Conservation (phyloP, 805 yeast genomes). For the Kregervanrija delftensis region DNA sequence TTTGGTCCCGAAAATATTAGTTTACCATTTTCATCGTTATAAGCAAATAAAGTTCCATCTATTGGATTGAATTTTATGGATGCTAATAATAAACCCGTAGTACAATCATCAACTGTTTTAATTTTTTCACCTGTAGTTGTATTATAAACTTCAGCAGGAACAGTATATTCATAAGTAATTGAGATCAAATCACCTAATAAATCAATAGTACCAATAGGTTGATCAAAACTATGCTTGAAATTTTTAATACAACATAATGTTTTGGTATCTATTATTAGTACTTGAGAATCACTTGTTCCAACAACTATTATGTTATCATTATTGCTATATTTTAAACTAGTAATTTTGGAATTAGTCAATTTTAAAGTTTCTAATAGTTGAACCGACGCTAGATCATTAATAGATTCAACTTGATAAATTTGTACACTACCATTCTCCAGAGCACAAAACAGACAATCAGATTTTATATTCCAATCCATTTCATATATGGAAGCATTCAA, state of each 20-base stretch:
- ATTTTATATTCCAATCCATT: slow-evolving; percentile 30
- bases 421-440: slow-evolving; percentile 33
- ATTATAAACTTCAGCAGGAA: slow-evolving; percentile 31
- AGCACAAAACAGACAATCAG: slow-evolving; percentile 27
- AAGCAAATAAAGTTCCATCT: slow-evolving; percentile 11
- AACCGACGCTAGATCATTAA: background rate
- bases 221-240: slow-evolving; percentile 31
- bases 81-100: slow-evolving; percentile 9
- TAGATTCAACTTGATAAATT: slow-evolving; percentile 14
- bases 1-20: too few species aligned
- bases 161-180: slow-evolving; percentile 35
- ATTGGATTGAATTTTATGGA: slow-evolving; percentile 16
- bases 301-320: slow-evolving; percentile 32
- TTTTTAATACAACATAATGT: slow-evolving; percentile 29
- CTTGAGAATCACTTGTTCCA: slow-evolving; percentile 42
- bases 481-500: slow-evolving; percentile 28
- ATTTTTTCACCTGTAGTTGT: slow-evolving; percentile 20
- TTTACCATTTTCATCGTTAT: slow-evolving; percentile 13
- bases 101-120: slow-evolving; percentile 21
- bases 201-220: slow-evolving; percentile 32
- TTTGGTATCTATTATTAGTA: slow-evolving; percentile 33
- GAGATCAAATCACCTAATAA: slow-evolving; percentile 27
- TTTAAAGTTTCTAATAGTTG: slow-evolving; percentile 17
- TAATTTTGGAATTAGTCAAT: slow-evolving; percentile 32
- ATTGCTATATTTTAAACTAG: slow-evolving; percentile 32